Percentiles rank a stretch among this genome's conserved stretches.
These are phyloP conservation scores for Hansenula lynferdii DNA, from an alignment of 1,139 yeast species.

Conservation along the genomic window DNA sequence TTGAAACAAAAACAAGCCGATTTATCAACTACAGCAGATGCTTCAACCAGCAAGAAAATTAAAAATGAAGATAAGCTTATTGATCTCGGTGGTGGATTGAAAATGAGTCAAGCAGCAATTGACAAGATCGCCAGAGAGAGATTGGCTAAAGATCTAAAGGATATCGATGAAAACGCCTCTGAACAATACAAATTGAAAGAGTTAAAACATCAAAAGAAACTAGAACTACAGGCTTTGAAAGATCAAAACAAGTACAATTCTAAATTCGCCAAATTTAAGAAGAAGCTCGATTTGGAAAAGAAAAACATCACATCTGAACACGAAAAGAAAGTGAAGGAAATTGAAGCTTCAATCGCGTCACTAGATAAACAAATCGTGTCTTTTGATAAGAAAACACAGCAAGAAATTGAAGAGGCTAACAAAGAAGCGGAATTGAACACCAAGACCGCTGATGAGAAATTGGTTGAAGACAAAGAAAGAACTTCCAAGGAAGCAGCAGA, in stretches of 20 bases:
- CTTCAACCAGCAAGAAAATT: slow-evolving; percentile 2
- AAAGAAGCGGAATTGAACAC: slow-evolving; percentile 12
- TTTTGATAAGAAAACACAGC: slow-evolving; percentile 22
- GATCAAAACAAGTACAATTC: slow-evolving; percentile 21
- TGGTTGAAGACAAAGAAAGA: slow-evolving; percentile 15
- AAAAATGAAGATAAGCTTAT: slow-evolving; percentile 31
- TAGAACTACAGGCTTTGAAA: slow-evolving; percentile 18
- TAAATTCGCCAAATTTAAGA: slow-evolving; percentile 21
- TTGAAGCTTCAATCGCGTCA: slow-evolving; percentile 21
- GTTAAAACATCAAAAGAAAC: slow-evolving; percentile 18
- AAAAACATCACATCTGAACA: slow-evolving; percentile 17
- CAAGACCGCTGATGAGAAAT: slow-evolving; percentile 19
- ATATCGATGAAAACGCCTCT: slow-evolving; percentile 18
- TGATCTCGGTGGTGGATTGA: slow-evolving; percentile 48
- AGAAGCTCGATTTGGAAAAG: slow-evolving; percentile 21
- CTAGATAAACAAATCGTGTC: slow-evolving; percentile 19
- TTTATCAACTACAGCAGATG: neutral
- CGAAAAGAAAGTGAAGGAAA: slow-evolving; percentile 27
- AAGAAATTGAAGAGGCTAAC: slow-evolving; percentile 21
- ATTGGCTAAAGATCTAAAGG: slow-evolving; percentile 14
- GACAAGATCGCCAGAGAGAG: slow-evolving; percentile 20
- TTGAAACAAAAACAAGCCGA: slow-evolving; percentile 1
- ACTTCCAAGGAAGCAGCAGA: slow-evolving; percentile 13
- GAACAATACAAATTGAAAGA: slow-evolving; percentile 18
- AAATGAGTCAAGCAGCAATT: slow-evolving; percentile 36